Evolutionary conservation across 179 eudicot species (phyloP), one percentile per base, ranked within the genome.

Genomic region (Vitellaria paradoxa): DNA sequence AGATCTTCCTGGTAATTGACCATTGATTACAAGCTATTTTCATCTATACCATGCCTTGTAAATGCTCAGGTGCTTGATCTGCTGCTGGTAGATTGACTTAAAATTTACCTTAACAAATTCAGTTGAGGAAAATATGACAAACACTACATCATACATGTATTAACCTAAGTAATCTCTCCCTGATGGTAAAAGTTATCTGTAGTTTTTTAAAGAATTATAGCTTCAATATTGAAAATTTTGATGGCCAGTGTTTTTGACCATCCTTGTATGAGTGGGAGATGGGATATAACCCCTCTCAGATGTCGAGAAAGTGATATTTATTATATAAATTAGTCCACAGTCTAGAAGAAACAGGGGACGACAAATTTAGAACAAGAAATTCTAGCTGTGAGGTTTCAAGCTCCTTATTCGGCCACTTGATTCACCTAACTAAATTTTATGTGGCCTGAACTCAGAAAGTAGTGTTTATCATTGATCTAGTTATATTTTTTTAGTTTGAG

Each of bases 1-100:
- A 79, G 74, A 93, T 86, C 93, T 96, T 84, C 99, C 99, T 42
- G 97, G 99, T 94, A 85, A 80, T 4, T 60, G 20, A 60, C 73
- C 57, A 55, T 20, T 40, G 24, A 75, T 21, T 40, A 18, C 40
- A 52, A 23, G 14, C 30, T 63, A 18, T 42, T 9, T 56, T 23
- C 17, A 45, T 62, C 60, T 55, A 7, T 52, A 9, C 7, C 24
- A 9, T 9, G 13, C 56, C 67, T 12, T 10, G 11, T 64, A 11
- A 40, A 59, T 62, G 45, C 4, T 65, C 21, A 30, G 37, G 37
- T 30, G 1, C 37, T 30, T 30, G 37, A 30, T 30, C 37, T 30
- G 49, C 21, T 7, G 47, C 2, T 74, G 12, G 24, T 63, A 23
- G 63, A 73, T 37, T 46, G n/a, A 73, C 20, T 42, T 42, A 63